phyloP scores from a whole-genome alignment of 805 yeast species.

The Ogataea zsoltii region DNA sequence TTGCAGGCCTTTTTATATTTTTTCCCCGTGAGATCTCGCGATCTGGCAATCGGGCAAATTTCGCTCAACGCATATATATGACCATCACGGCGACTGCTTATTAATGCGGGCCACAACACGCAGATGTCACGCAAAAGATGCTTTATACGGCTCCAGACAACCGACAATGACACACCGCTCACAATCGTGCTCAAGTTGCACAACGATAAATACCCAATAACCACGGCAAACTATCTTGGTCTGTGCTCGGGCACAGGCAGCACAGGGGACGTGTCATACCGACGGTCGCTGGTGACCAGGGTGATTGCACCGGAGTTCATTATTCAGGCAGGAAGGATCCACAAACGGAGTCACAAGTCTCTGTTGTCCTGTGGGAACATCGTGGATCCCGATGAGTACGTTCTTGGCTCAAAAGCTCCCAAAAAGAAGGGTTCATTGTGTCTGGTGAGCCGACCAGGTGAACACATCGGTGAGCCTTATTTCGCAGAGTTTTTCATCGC shows the following conservation, averaged over 20 bases:
- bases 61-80: neutral
- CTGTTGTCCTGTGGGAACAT: neutral
- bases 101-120: neutral
- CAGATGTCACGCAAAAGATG: neutral
- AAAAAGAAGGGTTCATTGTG: conserved; percentile 19
- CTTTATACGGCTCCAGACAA: conserved; percentile 1
- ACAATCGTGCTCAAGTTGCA: conserved; percentile 15
- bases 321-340: conserved; percentile 26
- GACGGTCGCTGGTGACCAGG: conserved; percentile 24
- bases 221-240: conserved; percentile 14
- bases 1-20: conserved; percentile 1
- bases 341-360: conserved; percentile 8
- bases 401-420: conserved; percentile 2
- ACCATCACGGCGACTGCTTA: neutral
- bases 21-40: neutral
- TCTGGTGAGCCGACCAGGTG: conserved; percentile 11
- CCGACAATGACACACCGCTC: conserved; percentile 1
- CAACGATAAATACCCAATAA: conserved; percentile 14
- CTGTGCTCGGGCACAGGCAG: conserved; percentile 14
- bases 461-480: neutral
- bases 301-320: conserved; percentile 32
- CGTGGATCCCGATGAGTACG: conserved; percentile 13
- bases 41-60: conserved; percentile 2
- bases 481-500: conserved; percentile 28
- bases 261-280: conserved; percentile 17